A percentile compares a stretch with the other conserved stretches of the same genome.
phyloP scores from a whole-genome alignment of 1,284 basidiomycete species.

The Puccinia polysora region DNA sequence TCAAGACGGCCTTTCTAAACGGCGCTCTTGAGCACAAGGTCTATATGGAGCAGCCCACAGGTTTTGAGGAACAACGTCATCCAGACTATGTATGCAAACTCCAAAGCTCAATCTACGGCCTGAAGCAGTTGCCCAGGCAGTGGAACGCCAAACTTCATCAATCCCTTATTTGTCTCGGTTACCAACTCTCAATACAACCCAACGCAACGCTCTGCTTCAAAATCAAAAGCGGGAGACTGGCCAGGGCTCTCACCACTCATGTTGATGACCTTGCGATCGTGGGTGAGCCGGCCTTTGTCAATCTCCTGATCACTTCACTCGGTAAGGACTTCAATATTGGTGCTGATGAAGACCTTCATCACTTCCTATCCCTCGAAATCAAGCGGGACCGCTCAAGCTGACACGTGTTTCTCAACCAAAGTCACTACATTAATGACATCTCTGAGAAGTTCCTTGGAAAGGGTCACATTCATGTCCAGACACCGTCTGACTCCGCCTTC shows the following conservation, averaged over 20 bases:
- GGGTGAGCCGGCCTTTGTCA: not conserved
- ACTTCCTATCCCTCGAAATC: constrained; percentile 1
- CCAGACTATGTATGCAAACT: not conserved
- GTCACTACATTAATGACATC: not conserved
- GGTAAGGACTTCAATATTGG: no score
- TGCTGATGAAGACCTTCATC: not conserved
- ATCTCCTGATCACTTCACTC: not conserved
- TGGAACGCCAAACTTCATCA: not conserved
- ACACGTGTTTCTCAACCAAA: not conserved
- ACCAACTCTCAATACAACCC: no score
- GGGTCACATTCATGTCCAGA: not conserved
- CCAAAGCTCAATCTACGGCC: not conserved
- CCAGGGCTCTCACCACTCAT: constrained; percentile 7
- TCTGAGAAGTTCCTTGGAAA: not conserved
- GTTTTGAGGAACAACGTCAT: not conserved
- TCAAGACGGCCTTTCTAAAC: no score
- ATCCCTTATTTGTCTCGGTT: not conserved
- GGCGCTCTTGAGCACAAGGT: no score
- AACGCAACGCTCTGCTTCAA: constrained; percentile 1
- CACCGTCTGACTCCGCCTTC: no score
- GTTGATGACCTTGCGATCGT: constrained; percentile 6
- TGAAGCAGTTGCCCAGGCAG: constrained; percentile 6
- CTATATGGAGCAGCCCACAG: no score
- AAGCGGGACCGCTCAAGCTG: not conserved
- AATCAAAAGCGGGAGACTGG: not conserved